Conservation (phyloP, 305 asterid species). For the Striga hermonthica region DNA sequence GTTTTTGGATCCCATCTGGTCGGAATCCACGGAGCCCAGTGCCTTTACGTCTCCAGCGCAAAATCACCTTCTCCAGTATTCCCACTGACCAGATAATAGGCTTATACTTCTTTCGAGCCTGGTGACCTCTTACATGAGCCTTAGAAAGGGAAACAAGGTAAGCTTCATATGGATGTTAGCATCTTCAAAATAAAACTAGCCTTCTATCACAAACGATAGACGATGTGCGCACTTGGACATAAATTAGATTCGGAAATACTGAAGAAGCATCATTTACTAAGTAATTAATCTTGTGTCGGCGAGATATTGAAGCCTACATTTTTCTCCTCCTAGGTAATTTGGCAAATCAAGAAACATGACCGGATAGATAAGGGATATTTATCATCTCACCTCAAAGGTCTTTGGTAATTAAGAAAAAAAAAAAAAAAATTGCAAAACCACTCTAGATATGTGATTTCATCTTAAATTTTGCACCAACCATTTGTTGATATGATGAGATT, state of each 20-base stretch:
- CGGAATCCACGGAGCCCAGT: slow-evolving; percentile 84
- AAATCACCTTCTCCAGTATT: slow-evolving; percentile 74
- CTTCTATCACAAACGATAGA: background rate
- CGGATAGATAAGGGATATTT: background rate
- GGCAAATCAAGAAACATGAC: slow-evolving; percentile 2
- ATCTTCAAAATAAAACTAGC: background rate
- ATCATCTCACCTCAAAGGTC: no score
- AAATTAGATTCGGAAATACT: slow-evolving; percentile 9
- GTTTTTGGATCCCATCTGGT: slow-evolving; percentile 46
- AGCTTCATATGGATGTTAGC: slow-evolving; percentile 14
- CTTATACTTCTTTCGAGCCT: slow-evolving; percentile 81
- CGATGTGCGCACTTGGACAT: slow-evolving; percentile 1
- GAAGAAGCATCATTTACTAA: background rate
- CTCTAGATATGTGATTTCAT: no score
- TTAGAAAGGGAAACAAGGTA: slow-evolving; percentile 35
- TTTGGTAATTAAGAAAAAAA: no score
- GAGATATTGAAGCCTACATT: slow-evolving; percentile 19
- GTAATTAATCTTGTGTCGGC: slow-evolving; percentile 7
- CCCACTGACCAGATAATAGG: slow-evolving; percentile 88
- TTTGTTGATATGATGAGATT: no score
- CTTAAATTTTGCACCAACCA: no score
- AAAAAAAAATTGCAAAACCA: no score
- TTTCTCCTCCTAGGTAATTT: background rate
- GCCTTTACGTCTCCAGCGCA: slow-evolving; percentile 93
- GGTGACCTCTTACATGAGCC: slow-evolving; percentile 99